Base-by-base conservation (phyloP, 179 eudicot species). In the Beta macrorhiza region DNA sequence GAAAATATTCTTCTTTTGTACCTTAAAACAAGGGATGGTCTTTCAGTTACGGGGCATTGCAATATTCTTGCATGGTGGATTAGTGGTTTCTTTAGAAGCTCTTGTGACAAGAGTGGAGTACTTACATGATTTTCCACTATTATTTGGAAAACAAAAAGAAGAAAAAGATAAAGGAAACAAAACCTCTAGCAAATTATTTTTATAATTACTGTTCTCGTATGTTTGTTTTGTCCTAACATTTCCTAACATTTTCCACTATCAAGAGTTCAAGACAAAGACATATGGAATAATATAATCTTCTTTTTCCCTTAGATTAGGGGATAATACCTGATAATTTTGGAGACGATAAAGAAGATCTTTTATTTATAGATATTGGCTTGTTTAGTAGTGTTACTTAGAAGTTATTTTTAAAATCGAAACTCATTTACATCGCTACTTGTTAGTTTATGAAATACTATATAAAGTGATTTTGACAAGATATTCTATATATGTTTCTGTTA, bases 21-120 rank as follows among this genome's bases (percentile, higher is more conserved):
- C 78, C 73, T 32, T 70, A 53, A 80, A 80, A 80, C 83, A 74
- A 80, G 82, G 65, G 19, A 32, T 32, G 20, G 42, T 62, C 13
- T 37, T 49, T 42, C 49, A 79, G 47, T 70, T 45, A 70, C 53
- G 53, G 13, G 22, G 57, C 29, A 53, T 58, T 79, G 20, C 51
- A 32, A 58, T 42, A 73, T 52, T 73, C 17, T 13, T 51, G 59
- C 76, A 52, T 71, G 74, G 53, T 49, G 42, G 42, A 55, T 55
- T 1, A 15, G 25, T 76, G 68, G 69, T 76, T n/a, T 76, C 57
- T 20, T 76, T 76, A 76, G 58, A 45, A 22, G 22, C 45, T 74
- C 11, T 37, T 32, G 5, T 32, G 65, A 32, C 25, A 75, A 19
- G 6, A 77, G 61, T 64, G 80, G 72, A 51, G 14, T 9, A 2